Conservation (phyloP, 148 eudicot species). For the Vaccinium myrtillus region DNA sequence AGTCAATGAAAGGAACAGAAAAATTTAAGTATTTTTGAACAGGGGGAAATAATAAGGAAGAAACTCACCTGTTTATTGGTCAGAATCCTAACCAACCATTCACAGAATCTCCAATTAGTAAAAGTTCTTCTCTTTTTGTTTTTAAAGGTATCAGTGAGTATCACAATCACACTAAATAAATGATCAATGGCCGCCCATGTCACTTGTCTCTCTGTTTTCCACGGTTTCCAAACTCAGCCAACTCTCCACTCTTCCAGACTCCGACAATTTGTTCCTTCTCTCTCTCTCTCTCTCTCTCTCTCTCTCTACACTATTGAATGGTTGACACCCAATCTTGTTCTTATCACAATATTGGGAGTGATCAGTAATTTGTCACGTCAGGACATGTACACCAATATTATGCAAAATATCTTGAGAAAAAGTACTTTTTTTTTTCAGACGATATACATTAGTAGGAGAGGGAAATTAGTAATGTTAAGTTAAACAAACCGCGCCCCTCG, state of each 20-base stretch:
- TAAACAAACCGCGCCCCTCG: too few relatives aligned
- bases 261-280: not conserved
- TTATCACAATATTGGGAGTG: not conserved
- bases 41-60: too few relatives aligned
- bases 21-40: not conserved
- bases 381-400: too few relatives aligned
- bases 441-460: too few relatives aligned
- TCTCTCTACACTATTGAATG: not conserved
- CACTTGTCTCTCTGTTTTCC: not conserved
- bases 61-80: constrained; percentile 14
- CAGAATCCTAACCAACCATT: not conserved
- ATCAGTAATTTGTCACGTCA: not conserved
- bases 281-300: not conserved
- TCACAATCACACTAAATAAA: not conserved
- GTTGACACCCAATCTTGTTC: not conserved
- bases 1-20: not conserved
- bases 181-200: not conserved
- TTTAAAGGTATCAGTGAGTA: not conserved
- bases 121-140: not conserved
- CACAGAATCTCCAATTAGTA: not conserved
- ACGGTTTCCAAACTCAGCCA: not conserved
- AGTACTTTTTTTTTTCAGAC: too few relatives aligned
- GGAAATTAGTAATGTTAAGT: too few relatives aligned
- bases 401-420: too few relatives aligned
- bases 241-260: constrained; percentile 15